These are phyloP conservation scores for Acer yangbiense DNA, from an alignment of 345 rosid species.

Conservation along the genomic window DNA sequence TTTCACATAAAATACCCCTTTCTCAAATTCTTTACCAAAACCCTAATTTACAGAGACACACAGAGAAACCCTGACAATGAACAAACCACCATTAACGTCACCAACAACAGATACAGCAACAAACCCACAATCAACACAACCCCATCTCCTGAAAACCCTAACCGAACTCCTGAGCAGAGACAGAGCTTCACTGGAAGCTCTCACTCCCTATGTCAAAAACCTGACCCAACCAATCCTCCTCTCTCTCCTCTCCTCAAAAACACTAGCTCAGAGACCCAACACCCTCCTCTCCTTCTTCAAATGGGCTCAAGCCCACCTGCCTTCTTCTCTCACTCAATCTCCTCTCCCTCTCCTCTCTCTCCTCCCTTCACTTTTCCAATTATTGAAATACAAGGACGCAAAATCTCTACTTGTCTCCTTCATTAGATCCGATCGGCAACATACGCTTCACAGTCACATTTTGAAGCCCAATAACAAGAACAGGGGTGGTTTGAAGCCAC, in stretches of 20 bases:
- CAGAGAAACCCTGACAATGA: background rate
- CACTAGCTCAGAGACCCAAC: slow-evolving; percentile 43
- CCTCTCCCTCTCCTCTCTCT: slow-evolving; percentile 65
- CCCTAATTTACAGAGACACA: background rate
- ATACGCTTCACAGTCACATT: slow-evolving; percentile 42
- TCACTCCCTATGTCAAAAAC: slow-evolving; percentile 48
- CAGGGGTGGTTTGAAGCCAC: slow-evolving; percentile 41
- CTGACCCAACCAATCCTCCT: slow-evolving; percentile 53
- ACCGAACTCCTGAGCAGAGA: slow-evolving; percentile 43
- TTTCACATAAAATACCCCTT: background rate
- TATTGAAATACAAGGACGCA: slow-evolving; percentile 66
- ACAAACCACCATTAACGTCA: background rate
- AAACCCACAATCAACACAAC: slow-evolving; percentile 20
- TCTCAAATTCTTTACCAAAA: background rate
- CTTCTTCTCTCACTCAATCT: slow-evolving; percentile 37
- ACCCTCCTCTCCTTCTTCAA: slow-evolving; percentile 62
- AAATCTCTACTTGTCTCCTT: slow-evolving; percentile 61
- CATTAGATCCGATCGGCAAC: slow-evolving; percentile 52
- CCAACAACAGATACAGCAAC: background rate
- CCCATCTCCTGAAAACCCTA: slow-evolving; percentile 42
- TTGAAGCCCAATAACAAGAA: slow-evolving; percentile 21
- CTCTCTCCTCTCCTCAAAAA: slow-evolving; percentile 55
- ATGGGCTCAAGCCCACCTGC: slow-evolving; percentile 48
- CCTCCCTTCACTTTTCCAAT: slow-evolving; percentile 52
- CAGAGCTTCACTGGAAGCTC: slow-evolving; percentile 39